Base-by-base conservation (phyloP, 2,329 filamentous ascomycete species). In the Clarireedia monteithiana region DNA sequence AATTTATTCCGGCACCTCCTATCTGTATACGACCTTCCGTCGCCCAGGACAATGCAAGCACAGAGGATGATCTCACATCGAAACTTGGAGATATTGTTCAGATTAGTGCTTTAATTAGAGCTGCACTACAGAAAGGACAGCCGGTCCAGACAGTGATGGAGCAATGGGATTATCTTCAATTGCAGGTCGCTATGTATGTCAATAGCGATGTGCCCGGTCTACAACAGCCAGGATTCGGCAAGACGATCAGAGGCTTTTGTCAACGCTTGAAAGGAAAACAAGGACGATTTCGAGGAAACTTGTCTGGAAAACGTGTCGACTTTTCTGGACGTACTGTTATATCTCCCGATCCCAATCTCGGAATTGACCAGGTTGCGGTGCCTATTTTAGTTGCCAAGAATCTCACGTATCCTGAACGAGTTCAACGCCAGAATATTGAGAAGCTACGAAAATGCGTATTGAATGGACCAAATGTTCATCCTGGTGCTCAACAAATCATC, bases 291-390 rank as follows among this genome's bases (percentile, higher is more conserved):
- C 86, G 94, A 74, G 94, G 95, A 57, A 99, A 99, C 66, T 73
- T 99, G 58, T 97, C 92, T 0, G 94, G 94, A 69, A 99, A 99
- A 73, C 92, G 94, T 80, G 94, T 99, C 53, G 92, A 99, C 69
- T 99, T 97, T 72, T 99, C 94, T 10, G 94, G 91, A 17, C 85
- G 94, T 70, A 99, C 94, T 0, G 94, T 99, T 71, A 99, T 99
- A 71, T 96, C 91, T 0, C 94, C 94, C 0, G 94, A 99, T 71
- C 94, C 94, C 3, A 99, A 99, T 65, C 72, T 99, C 49, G 85
- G 88, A 17, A 90, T 99, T 61, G 90, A 97, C 63, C 85, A 99
- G 71, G 94, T 99, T 38, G 92, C 92, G 4, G 86, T 99, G 30
- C 94, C 94, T 0, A 79, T 87, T 58, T 78, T 95, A 17, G 91